phyloP scores from a whole-genome alignment of 202 grass and related monocot species.

The Sporobolus alterniflorus region DNA sequence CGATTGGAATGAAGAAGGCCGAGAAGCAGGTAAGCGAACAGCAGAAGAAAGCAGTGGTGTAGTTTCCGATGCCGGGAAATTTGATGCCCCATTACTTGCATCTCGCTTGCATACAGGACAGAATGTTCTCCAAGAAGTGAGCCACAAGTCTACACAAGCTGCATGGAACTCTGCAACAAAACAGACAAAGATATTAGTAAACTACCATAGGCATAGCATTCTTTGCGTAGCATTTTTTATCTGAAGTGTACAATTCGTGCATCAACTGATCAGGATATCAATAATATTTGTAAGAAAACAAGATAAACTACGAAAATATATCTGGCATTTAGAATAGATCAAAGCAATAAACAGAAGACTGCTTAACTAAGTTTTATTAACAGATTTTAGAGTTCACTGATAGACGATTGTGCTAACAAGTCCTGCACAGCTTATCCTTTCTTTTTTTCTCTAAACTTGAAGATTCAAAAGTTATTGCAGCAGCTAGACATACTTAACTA shows the following conservation, averaged over 20 bases:
- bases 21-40: conserved; percentile 45
- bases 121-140: conserved; percentile 94
- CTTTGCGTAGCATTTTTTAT: no score
- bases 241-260: no score
- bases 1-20: conserved; percentile 54
- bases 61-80: conserved; percentile 48
- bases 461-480: not conserved
- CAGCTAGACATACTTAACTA: not conserved
- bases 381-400: not conserved
- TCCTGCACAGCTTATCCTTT: not conserved
- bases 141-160: conserved; percentile 87
- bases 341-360: not conserved
- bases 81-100: conserved; percentile 52
- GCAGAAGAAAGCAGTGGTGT: conserved; percentile 70
- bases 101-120: conserved; percentile 96
- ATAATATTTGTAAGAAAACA: not conserved
- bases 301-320: not conserved
- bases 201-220: not conserved
- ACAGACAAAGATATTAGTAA: not conserved
- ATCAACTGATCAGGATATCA: not conserved
- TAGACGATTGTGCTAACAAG: not conserved
- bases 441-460: not conserved
- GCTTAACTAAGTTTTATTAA: not conserved
- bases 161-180: conserved; percentile 85
- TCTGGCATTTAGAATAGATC: not conserved